A percentile compares a stretch with the other conserved stretches of the same genome.
Conservation (phyloP, 352 stramenopile genomes). For the Pythium coloratum region DNA sequence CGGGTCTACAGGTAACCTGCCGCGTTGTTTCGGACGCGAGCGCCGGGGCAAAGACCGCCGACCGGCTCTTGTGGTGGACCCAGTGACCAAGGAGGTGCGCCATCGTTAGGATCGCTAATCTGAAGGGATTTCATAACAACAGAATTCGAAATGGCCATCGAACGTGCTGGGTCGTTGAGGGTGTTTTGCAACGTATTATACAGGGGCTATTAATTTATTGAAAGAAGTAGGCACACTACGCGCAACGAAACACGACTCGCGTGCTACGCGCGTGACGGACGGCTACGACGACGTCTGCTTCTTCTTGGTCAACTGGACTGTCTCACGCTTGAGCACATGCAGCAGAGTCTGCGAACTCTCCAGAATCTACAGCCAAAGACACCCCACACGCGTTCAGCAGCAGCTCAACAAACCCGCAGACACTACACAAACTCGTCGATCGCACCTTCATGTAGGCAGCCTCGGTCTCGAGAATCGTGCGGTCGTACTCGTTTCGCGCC, state of each 20-base stretch:
- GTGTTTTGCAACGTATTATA: not conserved
- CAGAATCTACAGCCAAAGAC: constrained; percentile 66
- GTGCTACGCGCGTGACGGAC: not conserved
- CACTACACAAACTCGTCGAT: not conserved
- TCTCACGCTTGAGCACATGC: constrained; percentile 94
- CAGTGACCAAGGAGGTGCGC: constrained; percentile 54
- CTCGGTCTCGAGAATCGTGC: constrained; percentile 94
- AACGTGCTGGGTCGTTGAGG: not conserved
- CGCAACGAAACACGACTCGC: not conserved
- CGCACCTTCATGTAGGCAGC: constrained; percentile 92
- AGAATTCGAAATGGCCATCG: not conserved
- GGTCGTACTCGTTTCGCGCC: constrained; percentile 92
- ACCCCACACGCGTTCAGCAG: no score
- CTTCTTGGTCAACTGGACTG: constrained; percentile 94
- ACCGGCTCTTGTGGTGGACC: constrained; percentile 66
- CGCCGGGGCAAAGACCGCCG: constrained; percentile 72
- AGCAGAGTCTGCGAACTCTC: constrained; percentile 94
- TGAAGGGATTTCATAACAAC: constrained; percentile 2
- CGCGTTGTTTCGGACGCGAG: constrained; percentile 55
- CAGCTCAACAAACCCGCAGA: no score
- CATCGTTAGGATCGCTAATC: constrained; percentile 43
- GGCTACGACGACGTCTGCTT: constrained; percentile 86
- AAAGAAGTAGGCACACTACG: not conserved
- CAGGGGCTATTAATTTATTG: not conserved
- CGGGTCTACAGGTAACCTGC: constrained; percentile 22